Conservation (phyloP, 106 monocot species). For the Chionographis japonica region DNA sequence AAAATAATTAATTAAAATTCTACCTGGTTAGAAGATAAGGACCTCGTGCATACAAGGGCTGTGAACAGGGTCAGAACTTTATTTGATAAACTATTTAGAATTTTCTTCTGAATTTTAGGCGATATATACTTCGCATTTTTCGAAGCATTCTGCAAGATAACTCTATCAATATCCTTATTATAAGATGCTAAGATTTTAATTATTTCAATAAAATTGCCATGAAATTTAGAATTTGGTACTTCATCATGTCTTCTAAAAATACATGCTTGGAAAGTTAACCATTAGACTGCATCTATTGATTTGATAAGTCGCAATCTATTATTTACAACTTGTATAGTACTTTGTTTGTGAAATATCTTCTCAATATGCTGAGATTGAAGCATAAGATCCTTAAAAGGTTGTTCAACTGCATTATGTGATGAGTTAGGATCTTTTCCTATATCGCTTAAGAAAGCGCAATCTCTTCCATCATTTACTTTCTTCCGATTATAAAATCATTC, state of each 20-base stretch:
- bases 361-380: background rate
- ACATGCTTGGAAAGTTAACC: slow-evolving; percentile 9
- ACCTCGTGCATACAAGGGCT: too few relatives aligned
- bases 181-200: background rate
- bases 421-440: slow-evolving; percentile 9
- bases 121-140: too few relatives aligned
- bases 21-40: too few relatives aligned
- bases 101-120: slow-evolving; percentile 9
- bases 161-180: background rate
- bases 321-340: background rate
- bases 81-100: too few relatives aligned
- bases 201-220: slow-evolving; percentile 1
- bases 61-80: too few relatives aligned
- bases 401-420: background rate
- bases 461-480: too few relatives aligned
- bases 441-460: slow-evolving; percentile 3
- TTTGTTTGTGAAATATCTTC: too few relatives aligned
- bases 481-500: background rate
- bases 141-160: slow-evolving; percentile 5
- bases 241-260: slow-evolving; percentile 11
- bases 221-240: slow-evolving; percentile 6
- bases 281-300: background rate
- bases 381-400: slow-evolving; percentile 11
- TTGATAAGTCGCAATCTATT: slow-evolving; percentile 1
- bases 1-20: too few relatives aligned